Conservation (phyloP, 495 filamentous ascomycete genomes). For the Talaromyces nanjingensis region DNA sequence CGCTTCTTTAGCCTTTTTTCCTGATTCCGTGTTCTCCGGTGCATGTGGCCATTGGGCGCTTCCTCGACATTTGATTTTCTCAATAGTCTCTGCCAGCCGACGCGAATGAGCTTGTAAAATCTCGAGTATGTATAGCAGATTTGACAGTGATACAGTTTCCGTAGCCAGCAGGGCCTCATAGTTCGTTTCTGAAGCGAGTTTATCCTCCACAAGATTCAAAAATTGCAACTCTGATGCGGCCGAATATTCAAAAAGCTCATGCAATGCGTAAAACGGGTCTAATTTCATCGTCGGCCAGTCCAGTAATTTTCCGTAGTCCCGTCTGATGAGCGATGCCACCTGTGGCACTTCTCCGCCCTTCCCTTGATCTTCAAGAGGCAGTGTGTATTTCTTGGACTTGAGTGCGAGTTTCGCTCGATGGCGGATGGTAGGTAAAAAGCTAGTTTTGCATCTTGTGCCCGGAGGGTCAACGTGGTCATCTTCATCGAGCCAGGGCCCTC, state of each 20-base stretch:
- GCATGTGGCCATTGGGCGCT: background rate
- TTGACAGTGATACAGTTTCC: slow-evolving; percentile 8
- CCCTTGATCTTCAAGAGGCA: background rate
- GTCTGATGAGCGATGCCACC: background rate
- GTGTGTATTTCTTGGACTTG: background rate
- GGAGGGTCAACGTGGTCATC: slow-evolving; percentile 6
- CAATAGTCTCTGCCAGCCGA: slow-evolving; percentile 10
- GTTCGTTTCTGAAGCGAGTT: slow-evolving; percentile 12
- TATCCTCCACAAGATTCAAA: slow-evolving; percentile 20
- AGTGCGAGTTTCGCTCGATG: background rate
- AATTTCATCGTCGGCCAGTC: slow-evolving; percentile 6
- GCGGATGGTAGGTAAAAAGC: slow-evolving; percentile 1
- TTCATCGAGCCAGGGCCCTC: slow-evolving; percentile 14
- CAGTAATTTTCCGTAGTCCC: slow-evolving; percentile 13
- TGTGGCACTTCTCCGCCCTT: background rate
- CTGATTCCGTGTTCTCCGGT: background rate
- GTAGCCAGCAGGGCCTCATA: slow-evolving; percentile 12
- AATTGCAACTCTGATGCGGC: slow-evolving; percentile 19
- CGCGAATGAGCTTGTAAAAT: slow-evolving; percentile 11
- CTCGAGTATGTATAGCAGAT: slow-evolving; percentile 8
- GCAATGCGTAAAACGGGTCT: slow-evolving; percentile 22
- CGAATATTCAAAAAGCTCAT: slow-evolving; percentile 17
- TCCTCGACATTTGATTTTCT: slow-evolving; percentile 8
- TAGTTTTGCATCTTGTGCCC: background rate
- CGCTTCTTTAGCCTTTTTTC: slow-evolving; percentile 7